These are phyloP conservation scores for Coccomyxa sp. DNA, from an alignment of 139 green algal genomes.

Conservation along the genomic window DNA sequence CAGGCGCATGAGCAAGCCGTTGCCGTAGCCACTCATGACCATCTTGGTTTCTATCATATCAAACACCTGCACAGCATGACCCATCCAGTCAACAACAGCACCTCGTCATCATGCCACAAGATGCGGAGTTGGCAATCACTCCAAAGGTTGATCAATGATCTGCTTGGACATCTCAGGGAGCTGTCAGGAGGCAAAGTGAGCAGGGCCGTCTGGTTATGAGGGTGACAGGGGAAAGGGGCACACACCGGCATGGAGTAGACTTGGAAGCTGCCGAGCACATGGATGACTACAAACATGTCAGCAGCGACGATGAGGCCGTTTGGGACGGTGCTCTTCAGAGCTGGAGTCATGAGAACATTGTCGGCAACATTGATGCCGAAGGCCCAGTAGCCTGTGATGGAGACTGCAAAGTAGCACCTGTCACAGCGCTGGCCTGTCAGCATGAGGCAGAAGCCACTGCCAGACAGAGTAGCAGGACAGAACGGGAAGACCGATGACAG, in stretches of 20 bases:
- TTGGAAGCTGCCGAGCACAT: slow-evolving; percentile 6
- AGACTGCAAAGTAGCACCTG: not conserved
- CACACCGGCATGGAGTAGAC: slow-evolving; percentile 32
- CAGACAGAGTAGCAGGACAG: not conserved
- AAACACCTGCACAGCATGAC: not conserved
- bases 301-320: not conserved
- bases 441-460: too few relatives aligned
- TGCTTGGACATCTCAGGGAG: too few relatives aligned
- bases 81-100: too few relatives aligned
- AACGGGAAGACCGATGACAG: not conserved
- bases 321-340: not conserved
- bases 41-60: slow-evolving; percentile 27
- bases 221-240: too few relatives aligned
- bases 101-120: too few relatives aligned
- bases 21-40: slow-evolving; percentile 1
- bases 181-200: too few relatives aligned
- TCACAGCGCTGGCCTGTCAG: not conserved
- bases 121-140: too few relatives aligned
- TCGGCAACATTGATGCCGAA: not conserved
- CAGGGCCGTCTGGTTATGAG: too few relatives aligned
- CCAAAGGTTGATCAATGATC: too few relatives aligned
- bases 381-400: not conserved
- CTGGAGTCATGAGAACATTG: not conserved
- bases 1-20: slow-evolving; percentile 5
- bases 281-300: not conserved